phyloP scores from a whole-genome alignment of 139 green algal genomes.

The Closterium sp. region DNA sequence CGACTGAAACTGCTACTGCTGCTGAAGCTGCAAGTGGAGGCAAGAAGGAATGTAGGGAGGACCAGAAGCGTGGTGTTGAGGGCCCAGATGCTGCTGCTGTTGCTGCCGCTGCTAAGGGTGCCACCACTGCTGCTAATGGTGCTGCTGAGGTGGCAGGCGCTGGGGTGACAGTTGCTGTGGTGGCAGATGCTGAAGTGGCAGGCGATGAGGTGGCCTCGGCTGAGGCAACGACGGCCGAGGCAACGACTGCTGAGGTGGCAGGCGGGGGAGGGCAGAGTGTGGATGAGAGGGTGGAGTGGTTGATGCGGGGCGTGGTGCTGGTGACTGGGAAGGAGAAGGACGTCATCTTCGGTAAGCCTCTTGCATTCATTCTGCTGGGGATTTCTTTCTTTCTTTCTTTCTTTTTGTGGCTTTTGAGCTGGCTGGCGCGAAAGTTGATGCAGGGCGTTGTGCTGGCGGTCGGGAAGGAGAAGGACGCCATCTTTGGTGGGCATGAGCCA shows the following conservation, averaged over 20 bases:
- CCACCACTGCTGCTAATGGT: not conserved
- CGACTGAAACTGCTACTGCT: not conserved
- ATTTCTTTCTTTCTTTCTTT: not conserved
- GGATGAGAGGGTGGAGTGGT: slow-evolving; percentile 29
- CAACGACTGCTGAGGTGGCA: not conserved
- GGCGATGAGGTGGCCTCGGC: not conserved
- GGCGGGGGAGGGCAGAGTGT: not conserved
- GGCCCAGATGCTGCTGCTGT: not conserved
- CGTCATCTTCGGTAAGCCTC: slow-evolving; percentile 18
- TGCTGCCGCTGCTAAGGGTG: too few relatives aligned
- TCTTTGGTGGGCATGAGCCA: too few relatives aligned
- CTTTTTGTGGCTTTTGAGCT: not conserved
- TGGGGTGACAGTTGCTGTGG: not conserved
- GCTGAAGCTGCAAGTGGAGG: not conserved
- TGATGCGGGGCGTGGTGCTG: slow-evolving; percentile 21
- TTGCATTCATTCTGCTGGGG: not conserved
- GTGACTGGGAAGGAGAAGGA: slow-evolving; percentile 33
- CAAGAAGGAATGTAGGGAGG: not conserved
- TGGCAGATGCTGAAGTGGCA: not conserved
- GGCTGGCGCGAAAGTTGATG: too few relatives aligned
- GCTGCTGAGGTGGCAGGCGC: not conserved
- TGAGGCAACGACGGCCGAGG: too few relatives aligned
- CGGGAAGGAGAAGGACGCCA: too few relatives aligned
- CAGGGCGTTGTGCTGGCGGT: too few relatives aligned
- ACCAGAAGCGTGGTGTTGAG: not conserved